phyloP scores from a whole-genome alignment of 768 basidiomycete genomes.

The Macrocybe gigantea region DNA sequence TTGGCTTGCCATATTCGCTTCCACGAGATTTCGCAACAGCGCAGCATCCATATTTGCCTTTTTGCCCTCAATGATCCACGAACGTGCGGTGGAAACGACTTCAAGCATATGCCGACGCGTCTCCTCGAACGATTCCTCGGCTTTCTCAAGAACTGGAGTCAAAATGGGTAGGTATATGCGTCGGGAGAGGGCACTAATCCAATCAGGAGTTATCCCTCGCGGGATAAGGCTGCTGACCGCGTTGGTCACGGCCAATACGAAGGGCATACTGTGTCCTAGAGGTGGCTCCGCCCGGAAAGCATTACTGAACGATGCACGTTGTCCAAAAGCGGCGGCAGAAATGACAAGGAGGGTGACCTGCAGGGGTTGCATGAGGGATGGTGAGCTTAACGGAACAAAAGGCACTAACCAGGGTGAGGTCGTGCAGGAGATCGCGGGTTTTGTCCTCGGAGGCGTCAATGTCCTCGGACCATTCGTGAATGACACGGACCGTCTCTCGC shows the following conservation, averaged over 20 bases:
- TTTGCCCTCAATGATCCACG: constrained; percentile 12
- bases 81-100: constrained; percentile 23
- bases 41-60: constrained; percentile 14
- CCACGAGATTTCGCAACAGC: constrained; percentile 28
- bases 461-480: constrained; percentile 36
- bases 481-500: constrained; percentile 33
- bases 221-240: constrained; percentile 19
- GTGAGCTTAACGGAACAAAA: neutral
- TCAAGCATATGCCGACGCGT: constrained; percentile 24
- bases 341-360: constrained; percentile 1
- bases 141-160: constrained; percentile 16
- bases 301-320: constrained; percentile 17
- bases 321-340: constrained; percentile 18
- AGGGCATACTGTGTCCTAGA: constrained; percentile 19
- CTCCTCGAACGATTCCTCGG: constrained; percentile 20
- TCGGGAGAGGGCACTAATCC: constrained; percentile 19
- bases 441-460: constrained; percentile 21
- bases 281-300: constrained; percentile 10
- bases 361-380: neutral
- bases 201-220: constrained; percentile 17
- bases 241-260: constrained; percentile 13
- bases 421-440: constrained; percentile 17
- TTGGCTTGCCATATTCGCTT: constrained; percentile 27
- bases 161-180: constrained; percentile 14
- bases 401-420: constrained; percentile 18